Conservation (phyloP, 257 asterid genomes). For the Misopates orontium region DNA sequence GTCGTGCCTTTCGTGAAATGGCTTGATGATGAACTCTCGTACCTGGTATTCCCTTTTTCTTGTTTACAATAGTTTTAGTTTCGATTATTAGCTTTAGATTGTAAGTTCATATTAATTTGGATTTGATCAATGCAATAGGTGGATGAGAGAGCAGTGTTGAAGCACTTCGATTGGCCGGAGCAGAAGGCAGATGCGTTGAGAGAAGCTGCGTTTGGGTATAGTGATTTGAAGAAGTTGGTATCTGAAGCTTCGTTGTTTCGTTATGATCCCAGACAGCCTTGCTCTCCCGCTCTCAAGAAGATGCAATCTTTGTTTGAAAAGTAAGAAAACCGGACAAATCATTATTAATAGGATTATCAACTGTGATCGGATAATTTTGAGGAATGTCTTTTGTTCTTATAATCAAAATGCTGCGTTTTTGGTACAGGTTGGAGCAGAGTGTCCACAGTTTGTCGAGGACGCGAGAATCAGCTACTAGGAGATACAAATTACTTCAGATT, state of each 20-base stretch:
- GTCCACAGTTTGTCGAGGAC: constrained; percentile 69
- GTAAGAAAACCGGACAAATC: constrained; percentile 33
- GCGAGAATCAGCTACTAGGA: constrained; percentile 73
- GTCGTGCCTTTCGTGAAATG: constrained; percentile 93
- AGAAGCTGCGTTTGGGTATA: constrained; percentile 97
- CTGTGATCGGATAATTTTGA: background rate
- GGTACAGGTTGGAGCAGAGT: constrained; percentile 77
- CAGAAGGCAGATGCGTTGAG: constrained; percentile 91
- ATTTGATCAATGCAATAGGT: constrained; percentile 44
- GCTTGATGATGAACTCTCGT: constrained; percentile 98
- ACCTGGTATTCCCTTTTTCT: constrained; percentile 51
- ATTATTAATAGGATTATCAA: background rate
- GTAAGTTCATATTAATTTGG: background rate
- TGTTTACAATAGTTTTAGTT: background rate
- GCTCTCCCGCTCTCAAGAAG: constrained; percentile 78
- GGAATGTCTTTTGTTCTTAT: background rate
- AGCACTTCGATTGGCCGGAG: constrained; percentile 98
- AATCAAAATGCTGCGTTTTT: background rate
- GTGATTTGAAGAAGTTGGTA: constrained; percentile 89
- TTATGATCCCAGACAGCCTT: constrained; percentile 79
- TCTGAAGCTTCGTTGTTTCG: constrained; percentile 71
- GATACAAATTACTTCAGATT: constrained; percentile 63
- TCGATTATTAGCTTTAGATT: background rate
- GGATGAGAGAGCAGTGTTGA: constrained; percentile 98
- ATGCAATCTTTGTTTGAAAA: constrained; percentile 90